Evolutionary conservation across 345 rosid species (phyloP).

Genomic region (Gossypium stocksii): DNA sequence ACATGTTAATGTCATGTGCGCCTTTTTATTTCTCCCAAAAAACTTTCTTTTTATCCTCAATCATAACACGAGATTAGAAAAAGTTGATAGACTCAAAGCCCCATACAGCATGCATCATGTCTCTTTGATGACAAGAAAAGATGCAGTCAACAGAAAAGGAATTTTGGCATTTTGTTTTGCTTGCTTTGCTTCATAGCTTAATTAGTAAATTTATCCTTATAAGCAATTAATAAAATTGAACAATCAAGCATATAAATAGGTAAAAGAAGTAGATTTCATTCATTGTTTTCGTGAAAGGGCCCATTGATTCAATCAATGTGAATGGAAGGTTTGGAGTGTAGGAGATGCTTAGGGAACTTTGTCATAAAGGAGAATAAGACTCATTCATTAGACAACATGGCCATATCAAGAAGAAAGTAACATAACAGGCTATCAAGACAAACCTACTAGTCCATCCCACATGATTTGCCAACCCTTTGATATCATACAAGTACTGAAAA

Average conservation of each 20-base stretch:
- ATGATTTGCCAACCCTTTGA: constrained; percentile 27
- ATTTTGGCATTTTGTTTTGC: background rate
- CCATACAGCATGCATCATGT: constrained; percentile 23
- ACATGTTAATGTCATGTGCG: background rate
- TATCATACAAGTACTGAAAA: constrained; percentile 13
- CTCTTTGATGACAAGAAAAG: constrained; percentile 6
- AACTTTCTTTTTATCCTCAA: background rate
- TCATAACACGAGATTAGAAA: constrained; percentile 7
- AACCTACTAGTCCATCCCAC: constrained; percentile 21
- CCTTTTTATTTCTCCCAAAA: background rate
- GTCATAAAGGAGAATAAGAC: background rate
- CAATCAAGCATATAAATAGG: background rate
- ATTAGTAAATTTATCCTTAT: background rate
- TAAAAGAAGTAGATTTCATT: background rate
- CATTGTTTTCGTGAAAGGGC: constrained; percentile 6
- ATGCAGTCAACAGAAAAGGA: background rate
- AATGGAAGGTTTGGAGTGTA: background rate
- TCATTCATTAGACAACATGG: constrained; percentile 13
- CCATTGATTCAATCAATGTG: background rate
- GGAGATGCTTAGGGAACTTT: background rate
- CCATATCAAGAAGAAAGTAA: constrained; percentile 13
- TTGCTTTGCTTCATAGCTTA: background rate
- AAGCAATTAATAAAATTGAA: background rate
- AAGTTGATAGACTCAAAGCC: constrained; percentile 12
- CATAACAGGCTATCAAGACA: constrained; percentile 15